phyloP scores from a whole-genome alignment of 1,284 basidiomycete genomes.

The Gastroboletus turbinatus region DNA sequence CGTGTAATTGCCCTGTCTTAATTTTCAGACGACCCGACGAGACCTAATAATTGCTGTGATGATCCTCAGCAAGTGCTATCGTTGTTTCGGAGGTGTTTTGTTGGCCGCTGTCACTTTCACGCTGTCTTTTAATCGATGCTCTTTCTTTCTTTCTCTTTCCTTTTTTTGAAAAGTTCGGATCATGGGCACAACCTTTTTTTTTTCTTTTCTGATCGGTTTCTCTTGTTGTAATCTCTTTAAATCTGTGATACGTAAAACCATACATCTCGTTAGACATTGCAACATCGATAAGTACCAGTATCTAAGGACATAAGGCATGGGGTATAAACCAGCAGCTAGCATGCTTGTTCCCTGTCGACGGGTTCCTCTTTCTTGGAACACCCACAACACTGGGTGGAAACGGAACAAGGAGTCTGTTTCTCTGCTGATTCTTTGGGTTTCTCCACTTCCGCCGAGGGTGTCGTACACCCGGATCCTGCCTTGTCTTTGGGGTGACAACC shows the following conservation, averaged over 20 bases:
- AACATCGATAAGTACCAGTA: background rate
- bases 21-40: background rate
- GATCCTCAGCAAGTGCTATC: background rate
- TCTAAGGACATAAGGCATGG: background rate
- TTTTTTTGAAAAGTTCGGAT: conserved; percentile 3
- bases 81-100: background rate
- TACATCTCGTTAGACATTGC: background rate
- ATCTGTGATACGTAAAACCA: conserved; percentile 11
- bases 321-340: background rate
- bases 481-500: conserved; percentile 7
- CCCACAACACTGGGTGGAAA: background rate
- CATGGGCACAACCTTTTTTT: background rate
- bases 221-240: conserved; percentile 10
- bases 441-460: background rate
- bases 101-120: background rate
- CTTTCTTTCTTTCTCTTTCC: too few relatives aligned
- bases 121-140: conserved; percentile 5
- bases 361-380: background rate
- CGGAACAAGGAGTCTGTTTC: background rate
- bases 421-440: background rate
- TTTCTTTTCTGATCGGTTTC: background rate
- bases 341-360: background rate
- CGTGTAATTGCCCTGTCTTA: conserved; percentile 6
- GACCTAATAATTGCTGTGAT: background rate
- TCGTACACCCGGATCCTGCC: background rate